These are phyloP conservation scores for Oryza meyeriana DNA, from an alignment of 176 grass and related monocot genomes.

Conservation along the genomic window DNA sequence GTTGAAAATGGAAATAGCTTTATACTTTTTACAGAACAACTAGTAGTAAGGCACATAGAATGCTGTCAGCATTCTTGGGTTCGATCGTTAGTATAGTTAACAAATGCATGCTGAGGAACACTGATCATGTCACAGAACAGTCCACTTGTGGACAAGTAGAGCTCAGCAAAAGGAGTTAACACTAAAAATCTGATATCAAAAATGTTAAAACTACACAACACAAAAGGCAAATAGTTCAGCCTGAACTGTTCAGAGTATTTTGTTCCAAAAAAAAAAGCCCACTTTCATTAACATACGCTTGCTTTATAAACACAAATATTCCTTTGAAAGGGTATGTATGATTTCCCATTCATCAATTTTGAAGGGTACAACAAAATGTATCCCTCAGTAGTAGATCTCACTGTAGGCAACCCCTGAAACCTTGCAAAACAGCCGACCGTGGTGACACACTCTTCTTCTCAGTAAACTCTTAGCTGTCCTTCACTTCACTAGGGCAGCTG, in stretches of 20 bases:
- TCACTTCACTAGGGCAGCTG: constrained; percentile 36
- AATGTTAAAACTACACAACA: neutral
- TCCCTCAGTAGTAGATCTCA: constrained; percentile 24
- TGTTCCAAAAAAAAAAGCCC: neutral
- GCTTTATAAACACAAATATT: neutral
- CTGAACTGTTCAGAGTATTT: neutral
- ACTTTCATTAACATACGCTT: constrained; percentile 6
- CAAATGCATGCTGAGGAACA: neutral
- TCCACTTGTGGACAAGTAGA: neutral
- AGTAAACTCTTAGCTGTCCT: constrained; percentile 16
- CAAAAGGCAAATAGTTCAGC: neutral
- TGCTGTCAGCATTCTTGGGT: neutral
- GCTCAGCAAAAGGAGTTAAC: neutral
- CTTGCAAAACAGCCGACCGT: constrained; percentile 25
- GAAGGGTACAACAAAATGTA: constrained; percentile 22
- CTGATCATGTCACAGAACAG: neutral
- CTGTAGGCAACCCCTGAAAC: constrained; percentile 28
- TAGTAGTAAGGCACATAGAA: neutral
- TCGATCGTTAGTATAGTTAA: too few species aligned
- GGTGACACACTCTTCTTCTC: constrained; percentile 17
- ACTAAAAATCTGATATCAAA: neutral
- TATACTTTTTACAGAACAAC: neutral
- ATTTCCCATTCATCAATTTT: constrained; percentile 39
- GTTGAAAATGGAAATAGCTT: neutral
- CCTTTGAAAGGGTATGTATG: neutral